A percentile compares a stretch with the other conserved stretches of the same genome.
These are phyloP conservation scores for Lumnitzera racemosa DNA, from an alignment of 345 rosid species.

Conservation along the genomic window DNA sequence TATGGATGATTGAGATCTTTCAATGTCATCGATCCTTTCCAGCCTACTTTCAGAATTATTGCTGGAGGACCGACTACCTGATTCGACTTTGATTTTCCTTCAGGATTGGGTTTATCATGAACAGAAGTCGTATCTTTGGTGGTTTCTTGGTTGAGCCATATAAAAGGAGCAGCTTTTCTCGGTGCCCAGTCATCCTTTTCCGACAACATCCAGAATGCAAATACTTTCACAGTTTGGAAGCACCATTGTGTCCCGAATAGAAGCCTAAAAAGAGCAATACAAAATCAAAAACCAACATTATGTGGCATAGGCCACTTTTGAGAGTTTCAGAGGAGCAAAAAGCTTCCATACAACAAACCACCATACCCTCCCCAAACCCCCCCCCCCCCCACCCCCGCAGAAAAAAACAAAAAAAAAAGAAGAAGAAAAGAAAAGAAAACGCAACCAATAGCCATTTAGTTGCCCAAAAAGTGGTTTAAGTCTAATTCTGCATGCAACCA, in stretches of 20 bases:
- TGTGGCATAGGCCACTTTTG: background rate
- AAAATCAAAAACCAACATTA: background rate
- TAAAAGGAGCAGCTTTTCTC: constrained; percentile 67
- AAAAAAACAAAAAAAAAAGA: too few species aligned
- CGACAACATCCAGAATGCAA: constrained; percentile 77
- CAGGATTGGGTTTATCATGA: constrained; percentile 16
- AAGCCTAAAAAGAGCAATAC: constrained; percentile 36
- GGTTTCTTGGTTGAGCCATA: constrained; percentile 75
- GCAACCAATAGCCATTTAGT: too few species aligned
- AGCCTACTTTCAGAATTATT: constrained; percentile 30
- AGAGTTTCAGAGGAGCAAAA: background rate
- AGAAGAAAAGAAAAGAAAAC: too few species aligned
- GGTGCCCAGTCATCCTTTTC: constrained; percentile 91
- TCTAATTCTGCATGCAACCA: too few species aligned
- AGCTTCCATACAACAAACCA: too few species aligned
- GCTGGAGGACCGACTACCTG: constrained; percentile 9
- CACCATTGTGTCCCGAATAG: constrained; percentile 69
- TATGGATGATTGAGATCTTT: constrained; percentile 17
- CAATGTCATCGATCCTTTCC: constrained; percentile 18
- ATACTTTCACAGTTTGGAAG: constrained; percentile 84
- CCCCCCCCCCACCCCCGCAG: too few species aligned
- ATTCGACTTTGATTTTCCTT: constrained; percentile 32
- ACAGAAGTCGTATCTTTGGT: constrained; percentile 22
- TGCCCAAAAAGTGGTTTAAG: too few species aligned
- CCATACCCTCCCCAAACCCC: too few species aligned